Percentiles rank a stretch among this genome's conserved stretches.
These are phyloP conservation scores for Calophaca sinica DNA, from an alignment of 306 rosid genomes.

Conservation along the genomic window DNA sequence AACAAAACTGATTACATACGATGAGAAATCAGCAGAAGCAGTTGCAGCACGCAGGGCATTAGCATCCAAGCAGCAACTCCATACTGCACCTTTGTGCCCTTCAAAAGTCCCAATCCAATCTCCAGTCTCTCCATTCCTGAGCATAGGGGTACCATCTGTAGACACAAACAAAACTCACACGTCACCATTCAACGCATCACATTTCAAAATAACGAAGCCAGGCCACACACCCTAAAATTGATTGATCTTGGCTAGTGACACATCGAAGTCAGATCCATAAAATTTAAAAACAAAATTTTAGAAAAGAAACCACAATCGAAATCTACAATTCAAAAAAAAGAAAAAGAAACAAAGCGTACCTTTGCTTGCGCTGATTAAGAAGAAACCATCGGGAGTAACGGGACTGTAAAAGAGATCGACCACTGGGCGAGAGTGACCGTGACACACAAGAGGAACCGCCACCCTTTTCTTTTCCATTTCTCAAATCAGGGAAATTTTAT, in stretches of 20 bases:
- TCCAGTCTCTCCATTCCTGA: slow-evolving; percentile 97
- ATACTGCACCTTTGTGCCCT: slow-evolving; percentile 99
- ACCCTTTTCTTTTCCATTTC: slow-evolving; percentile 85
- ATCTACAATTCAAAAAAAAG: no score
- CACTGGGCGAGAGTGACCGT: slow-evolving; percentile 94
- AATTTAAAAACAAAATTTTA: neutral
- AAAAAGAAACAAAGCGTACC: slow-evolving; percentile 52
- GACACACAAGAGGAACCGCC: slow-evolving; percentile 82
- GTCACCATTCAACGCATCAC: neutral
- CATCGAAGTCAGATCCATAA: slow-evolving; percentile 1
- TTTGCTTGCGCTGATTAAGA: slow-evolving; percentile 98
- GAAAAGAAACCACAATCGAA: neutral
- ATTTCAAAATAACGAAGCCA: neutral
- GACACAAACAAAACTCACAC: slow-evolving; percentile 26
- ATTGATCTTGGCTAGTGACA: neutral
- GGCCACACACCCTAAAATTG: neutral
- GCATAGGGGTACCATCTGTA: slow-evolving; percentile 94
- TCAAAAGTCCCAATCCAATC: slow-evolving; percentile 99
- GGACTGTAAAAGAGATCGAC: slow-evolving; percentile 95
- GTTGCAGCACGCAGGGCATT: slow-evolving; percentile 95
- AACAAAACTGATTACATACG: slow-evolving; percentile 57
- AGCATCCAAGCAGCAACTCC: slow-evolving; percentile 99
- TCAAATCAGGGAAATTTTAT: neutral
- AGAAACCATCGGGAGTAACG: slow-evolving; percentile 88
- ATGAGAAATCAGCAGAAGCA: slow-evolving; percentile 95